Conservation (phyloP, 1,284 basidiomycete genomes). For the Melampsora larici-populina region DNA sequence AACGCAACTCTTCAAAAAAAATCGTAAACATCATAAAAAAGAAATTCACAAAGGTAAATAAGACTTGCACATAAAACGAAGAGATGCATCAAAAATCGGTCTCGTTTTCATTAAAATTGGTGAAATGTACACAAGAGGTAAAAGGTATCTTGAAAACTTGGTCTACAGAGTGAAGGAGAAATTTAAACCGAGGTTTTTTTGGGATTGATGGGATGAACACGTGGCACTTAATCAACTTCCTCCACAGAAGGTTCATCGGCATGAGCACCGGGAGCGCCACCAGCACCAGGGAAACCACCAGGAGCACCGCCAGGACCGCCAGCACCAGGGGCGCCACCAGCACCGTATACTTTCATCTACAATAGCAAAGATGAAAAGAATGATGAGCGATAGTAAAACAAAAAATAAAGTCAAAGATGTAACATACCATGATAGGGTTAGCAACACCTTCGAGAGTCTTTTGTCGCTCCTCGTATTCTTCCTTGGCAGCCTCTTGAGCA, state of each 20-base stretch:
- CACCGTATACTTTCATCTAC: slow-evolving; percentile 68
- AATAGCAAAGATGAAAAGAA: neutral
- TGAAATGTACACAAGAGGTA: neutral
- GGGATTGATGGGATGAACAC: neutral
- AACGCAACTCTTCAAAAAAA: too few species aligned
- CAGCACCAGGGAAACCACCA: slow-evolving; percentile 56
- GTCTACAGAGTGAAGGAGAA: neutral
- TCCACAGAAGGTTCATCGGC: slow-evolving; percentile 43
- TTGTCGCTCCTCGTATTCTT: slow-evolving; percentile 92
- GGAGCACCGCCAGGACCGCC: slow-evolving; percentile 66
- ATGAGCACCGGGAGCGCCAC: slow-evolving; percentile 17
- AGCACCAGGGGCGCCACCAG: slow-evolving; percentile 56
- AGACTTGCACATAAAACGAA: slow-evolving; percentile 1
- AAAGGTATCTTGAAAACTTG: neutral
- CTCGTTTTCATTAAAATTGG: neutral
- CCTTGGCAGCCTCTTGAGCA: slow-evolving; percentile 85
- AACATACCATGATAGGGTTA: slow-evolving; percentile 68
- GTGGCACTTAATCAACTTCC: slow-evolving; percentile 31
- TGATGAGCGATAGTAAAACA: neutral
- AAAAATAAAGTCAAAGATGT: too few species aligned
- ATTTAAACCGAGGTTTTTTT: neutral
- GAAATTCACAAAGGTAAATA: neutral
- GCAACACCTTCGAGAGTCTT: slow-evolving; percentile 90
- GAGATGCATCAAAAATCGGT: neutral
- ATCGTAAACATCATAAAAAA: neutral